phyloP scores from a whole-genome alignment of 306 rosid genomes.

The Fagus crenata region DNA sequence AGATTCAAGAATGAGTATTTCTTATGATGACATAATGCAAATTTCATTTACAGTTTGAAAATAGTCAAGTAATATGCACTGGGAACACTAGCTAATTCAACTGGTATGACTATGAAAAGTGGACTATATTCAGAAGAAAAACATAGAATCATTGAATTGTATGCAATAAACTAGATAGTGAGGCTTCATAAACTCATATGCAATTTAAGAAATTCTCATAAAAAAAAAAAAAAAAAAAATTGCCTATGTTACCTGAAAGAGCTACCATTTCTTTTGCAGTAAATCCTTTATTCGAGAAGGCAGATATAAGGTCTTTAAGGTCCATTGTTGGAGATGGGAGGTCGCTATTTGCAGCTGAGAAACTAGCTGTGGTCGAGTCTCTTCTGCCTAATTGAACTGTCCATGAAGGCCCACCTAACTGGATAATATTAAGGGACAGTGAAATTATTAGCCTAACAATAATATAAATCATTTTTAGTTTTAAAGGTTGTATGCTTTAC shows the following conservation, averaged over 20 bases:
- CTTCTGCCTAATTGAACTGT: conserved; percentile 60
- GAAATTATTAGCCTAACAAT: not conserved
- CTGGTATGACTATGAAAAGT: too few species aligned
- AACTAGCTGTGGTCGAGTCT: conserved; percentile 71
- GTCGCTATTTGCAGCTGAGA: conserved; percentile 54
- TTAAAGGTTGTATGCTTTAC: too few species aligned
- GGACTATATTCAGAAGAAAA: too few species aligned
- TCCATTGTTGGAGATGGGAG: conserved; percentile 62
- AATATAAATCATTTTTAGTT: too few species aligned
- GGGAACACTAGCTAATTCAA: too few species aligned
- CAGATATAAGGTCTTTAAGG: conserved; percentile 45
- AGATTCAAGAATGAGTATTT: not conserved
- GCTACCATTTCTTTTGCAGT: conserved; percentile 55
- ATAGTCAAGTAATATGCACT: too few species aligned
- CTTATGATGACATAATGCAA: not conserved
- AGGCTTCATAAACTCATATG: too few species aligned
- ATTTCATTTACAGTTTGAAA: not conserved
- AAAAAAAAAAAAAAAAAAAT: too few species aligned
- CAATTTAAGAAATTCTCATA: too few species aligned
- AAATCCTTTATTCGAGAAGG: conserved; percentile 62
- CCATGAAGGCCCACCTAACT: conserved; percentile 77
- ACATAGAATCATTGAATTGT: too few species aligned
- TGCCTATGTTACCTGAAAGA: conserved; percentile 55
- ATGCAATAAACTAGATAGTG: too few species aligned
- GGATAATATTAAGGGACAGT: not conserved